Conservation (phyloP, 345 rosid genomes). For the Citrus cavaleriei region DNA sequence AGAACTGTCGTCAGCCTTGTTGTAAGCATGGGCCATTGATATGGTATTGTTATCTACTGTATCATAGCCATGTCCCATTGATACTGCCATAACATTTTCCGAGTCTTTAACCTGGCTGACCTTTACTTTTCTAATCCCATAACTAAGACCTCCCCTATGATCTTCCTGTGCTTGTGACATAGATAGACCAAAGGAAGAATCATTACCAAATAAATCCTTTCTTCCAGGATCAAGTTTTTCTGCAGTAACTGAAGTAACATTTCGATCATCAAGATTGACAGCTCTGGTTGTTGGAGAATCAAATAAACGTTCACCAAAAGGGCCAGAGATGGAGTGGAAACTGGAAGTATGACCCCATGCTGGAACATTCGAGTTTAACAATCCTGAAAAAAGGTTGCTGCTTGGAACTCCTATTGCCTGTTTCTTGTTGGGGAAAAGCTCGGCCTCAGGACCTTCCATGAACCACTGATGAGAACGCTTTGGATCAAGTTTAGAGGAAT, state of each 20-base stretch:
- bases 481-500: slow-evolving; percentile 32
- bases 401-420: slow-evolving; percentile 40
- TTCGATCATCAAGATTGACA: slow-evolving; percentile 26
- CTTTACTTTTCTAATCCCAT: slow-evolving; percentile 53
- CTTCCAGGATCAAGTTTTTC: slow-evolving; percentile 30
- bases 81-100: slow-evolving; percentile 29
- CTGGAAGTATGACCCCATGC: slow-evolving; percentile 40
- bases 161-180: slow-evolving; percentile 37
- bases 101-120: slow-evolving; percentile 48
- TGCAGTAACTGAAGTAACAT: slow-evolving; percentile 21
- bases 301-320: slow-evolving; percentile 33
- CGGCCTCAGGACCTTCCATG: slow-evolving; percentile 40
- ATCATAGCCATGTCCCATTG: slow-evolving; percentile 29
- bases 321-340: slow-evolving; percentile 36
- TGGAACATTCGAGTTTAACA: slow-evolving; percentile 33
- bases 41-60: slow-evolving; percentile 24
- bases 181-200: slow-evolving; percentile 42
- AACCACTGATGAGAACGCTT: slow-evolving; percentile 52
- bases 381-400: slow-evolving; percentile 30
- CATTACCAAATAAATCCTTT: slow-evolving; percentile 30
- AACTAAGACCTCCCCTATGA: slow-evolving; percentile 30
- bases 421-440: slow-evolving; percentile 42
- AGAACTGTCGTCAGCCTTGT: slow-evolving; percentile 25
- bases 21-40: slow-evolving; percentile 20
- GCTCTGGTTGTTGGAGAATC: slow-evolving; percentile 32